These are phyloP conservation scores for Alternaria gaisen DNA, from an alignment of 2,329 filamentous ascomycete genomes.

Conservation along the genomic window DNA sequence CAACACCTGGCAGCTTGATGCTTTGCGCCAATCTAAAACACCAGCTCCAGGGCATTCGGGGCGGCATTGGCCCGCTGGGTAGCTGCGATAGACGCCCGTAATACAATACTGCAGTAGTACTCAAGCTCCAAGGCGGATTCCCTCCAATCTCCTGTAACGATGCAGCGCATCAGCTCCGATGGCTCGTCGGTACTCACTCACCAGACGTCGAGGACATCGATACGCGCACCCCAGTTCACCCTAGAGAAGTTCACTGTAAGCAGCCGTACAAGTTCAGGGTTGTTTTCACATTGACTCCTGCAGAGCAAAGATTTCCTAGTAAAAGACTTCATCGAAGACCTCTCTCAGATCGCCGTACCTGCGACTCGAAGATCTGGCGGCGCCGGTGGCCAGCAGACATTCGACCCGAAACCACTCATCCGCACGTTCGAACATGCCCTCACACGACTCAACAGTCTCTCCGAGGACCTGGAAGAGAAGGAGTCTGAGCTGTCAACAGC, in stretches of 20 bases:
- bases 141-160: conserved; percentile 18
- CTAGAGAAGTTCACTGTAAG: conserved; percentile 73
- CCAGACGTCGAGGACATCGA: conserved; percentile 50
- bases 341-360: conserved; percentile 86
- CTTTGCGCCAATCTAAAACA: conserved; percentile 23
- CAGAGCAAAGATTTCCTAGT: conserved; percentile 84
- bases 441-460: conserved; percentile 73
- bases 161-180: conserved; percentile 52
- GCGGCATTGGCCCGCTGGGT: conserved; percentile 25
- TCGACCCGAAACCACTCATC: conserved; percentile 97
- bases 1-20: conserved; percentile 13
- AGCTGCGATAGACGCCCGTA: conserved; percentile 19
- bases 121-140: conserved; percentile 1
- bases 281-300: conserved; percentile 17
- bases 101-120: conserved; percentile 10
- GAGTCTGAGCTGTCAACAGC: conserved; percentile 92
- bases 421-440: conserved; percentile 86
- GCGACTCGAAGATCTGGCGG: conserved; percentile 79
- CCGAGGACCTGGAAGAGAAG: conserved; percentile 84
- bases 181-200: conserved; percentile 54
- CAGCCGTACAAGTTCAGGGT: not conserved
- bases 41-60: conserved; percentile 16
- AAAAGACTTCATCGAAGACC: conserved; percentile 93
- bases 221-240: conserved; percentile 73
- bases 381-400: conserved; percentile 58